These are phyloP conservation scores for Pelargonium nanum DNA, from an alignment of 345 rosid species.

Conservation along the genomic window DNA sequence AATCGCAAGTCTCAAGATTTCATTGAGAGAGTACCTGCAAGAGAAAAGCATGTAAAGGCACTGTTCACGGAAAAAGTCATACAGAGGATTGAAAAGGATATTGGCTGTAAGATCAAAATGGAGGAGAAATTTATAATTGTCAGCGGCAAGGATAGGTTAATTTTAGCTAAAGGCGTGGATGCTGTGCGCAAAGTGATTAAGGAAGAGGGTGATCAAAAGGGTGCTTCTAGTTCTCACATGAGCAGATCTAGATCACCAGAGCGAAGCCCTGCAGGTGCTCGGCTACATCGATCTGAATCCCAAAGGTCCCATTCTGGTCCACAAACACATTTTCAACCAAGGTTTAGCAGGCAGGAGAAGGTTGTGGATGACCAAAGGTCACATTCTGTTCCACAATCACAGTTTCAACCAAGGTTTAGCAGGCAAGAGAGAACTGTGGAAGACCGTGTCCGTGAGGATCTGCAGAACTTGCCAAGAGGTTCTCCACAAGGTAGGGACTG, in stretches of 20 bases:
- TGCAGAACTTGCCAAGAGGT: slow-evolving; percentile 56
- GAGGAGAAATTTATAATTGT: slow-evolving; percentile 91
- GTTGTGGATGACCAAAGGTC: slow-evolving; percentile 48
- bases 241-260: slow-evolving; percentile 90
- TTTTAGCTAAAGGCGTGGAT: slow-evolving; percentile 91
- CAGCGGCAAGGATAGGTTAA: slow-evolving; percentile 85
- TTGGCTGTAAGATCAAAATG: slow-evolving; percentile 83
- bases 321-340: slow-evolving; percentile 58
- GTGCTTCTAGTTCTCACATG: slow-evolving; percentile 48
- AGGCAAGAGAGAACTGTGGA: slow-evolving; percentile 62
- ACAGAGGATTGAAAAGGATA: slow-evolving; percentile 67
- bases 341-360: slow-evolving; percentile 66
- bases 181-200: slow-evolving; percentile 78
- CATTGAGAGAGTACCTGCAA: slow-evolving; percentile 85
- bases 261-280: slow-evolving; percentile 51
- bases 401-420: slow-evolving; percentile 45
- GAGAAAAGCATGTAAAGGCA: slow-evolving; percentile 63
- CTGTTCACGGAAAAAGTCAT: slow-evolving; percentile 74
- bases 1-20: slow-evolving; percentile 88
- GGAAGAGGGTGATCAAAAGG: slow-evolving; percentile 59
- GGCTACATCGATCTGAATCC: slow-evolving; percentile 52
- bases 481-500: slow-evolving; percentile 99
- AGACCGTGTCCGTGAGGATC: slow-evolving; percentile 59
- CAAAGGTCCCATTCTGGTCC: slow-evolving; percentile 46
- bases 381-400: slow-evolving; percentile 38